phyloP scores from a whole-genome alignment of 371 early-diverging fungal genomes.

The Mortierella sp. region DNA sequence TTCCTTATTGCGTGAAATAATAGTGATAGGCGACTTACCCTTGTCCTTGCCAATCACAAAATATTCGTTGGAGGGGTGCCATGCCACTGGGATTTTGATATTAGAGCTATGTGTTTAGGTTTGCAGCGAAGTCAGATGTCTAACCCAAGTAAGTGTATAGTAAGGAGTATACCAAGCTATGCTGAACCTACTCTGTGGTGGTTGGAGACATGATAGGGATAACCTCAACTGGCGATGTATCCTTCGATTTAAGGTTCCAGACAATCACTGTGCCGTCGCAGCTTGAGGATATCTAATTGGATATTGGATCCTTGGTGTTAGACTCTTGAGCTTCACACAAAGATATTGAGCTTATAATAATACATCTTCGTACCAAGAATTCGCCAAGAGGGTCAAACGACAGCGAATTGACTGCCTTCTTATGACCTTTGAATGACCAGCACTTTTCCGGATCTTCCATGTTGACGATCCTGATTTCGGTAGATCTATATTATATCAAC shows the following conservation, averaged over 20 bases:
- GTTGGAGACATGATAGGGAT: conserved; percentile 26
- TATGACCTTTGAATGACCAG: conserved; percentile 48
- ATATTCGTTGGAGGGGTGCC: conserved; percentile 61
- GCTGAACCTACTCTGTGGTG: conserved; percentile 34
- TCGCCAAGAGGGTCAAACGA: conserved; percentile 51
- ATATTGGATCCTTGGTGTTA: background rate
- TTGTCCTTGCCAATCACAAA: conserved; percentile 46
- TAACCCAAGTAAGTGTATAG: background rate
- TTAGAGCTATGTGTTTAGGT: conserved; percentile 9
- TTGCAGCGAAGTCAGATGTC: background rate
- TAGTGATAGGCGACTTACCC: conserved; percentile 12
- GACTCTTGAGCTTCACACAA: background rate
- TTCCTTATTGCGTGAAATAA: too few species aligned
- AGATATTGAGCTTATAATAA: background rate
- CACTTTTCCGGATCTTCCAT: conserved; percentile 43
- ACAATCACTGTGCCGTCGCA: conserved; percentile 72
- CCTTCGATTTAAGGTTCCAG: conserved; percentile 65
- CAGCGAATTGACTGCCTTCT: conserved; percentile 45
- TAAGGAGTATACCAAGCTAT: background rate
- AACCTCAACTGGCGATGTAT: conserved; percentile 58
- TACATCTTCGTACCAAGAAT: conserved; percentile 39
- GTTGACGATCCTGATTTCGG: conserved; percentile 44
- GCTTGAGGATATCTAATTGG: conserved; percentile 62
- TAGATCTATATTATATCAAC: conserved; percentile 2
- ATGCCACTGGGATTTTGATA: conserved; percentile 58